These are phyloP conservation scores for Hypoxylon rubiginosum DNA, from an alignment of 2,329 filamentous ascomycete genomes.

Conservation along the genomic window DNA sequence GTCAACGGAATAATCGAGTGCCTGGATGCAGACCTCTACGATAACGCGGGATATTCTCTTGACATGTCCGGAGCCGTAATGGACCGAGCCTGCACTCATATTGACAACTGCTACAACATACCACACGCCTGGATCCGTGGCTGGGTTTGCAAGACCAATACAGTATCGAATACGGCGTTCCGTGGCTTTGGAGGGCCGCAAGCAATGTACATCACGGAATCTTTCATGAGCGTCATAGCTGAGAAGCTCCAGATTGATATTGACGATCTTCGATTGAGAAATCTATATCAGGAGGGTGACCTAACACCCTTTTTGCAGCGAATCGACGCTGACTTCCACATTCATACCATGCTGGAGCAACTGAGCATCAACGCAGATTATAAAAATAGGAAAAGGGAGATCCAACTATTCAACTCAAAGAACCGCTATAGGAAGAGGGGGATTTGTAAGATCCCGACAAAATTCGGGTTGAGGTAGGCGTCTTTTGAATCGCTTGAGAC, in stretches of 20 bases:
- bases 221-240: conserved; percentile 87
- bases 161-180: conserved; percentile 95
- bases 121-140: conserved; percentile 87
- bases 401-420: conserved; percentile 81
- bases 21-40: conserved; percentile 87
- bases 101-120: conserved; percentile 88
- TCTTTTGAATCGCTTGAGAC: neutral
- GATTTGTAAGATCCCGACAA: conserved; percentile 86
- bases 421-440: conserved; percentile 96
- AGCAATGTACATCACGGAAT: conserved; percentile 91
- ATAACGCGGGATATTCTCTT: conserved; percentile 85
- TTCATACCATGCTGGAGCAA: conserved; percentile 93
- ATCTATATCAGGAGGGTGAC: conserved; percentile 84
- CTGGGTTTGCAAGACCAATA: conserved; percentile 90
- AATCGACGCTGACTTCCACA: conserved; percentile 85
- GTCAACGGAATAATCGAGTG: conserved; percentile 90
- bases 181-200: conserved; percentile 95
- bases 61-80: conserved; percentile 80
- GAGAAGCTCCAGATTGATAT: conserved; percentile 86
- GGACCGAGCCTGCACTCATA: conserved; percentile 85
- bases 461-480: conserved; percentile 85
- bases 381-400: conserved; percentile 72
- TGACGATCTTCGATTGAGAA: conserved; percentile 83
- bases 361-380: conserved; percentile 82
- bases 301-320: conserved; percentile 90